Conservation (phyloP, 225 moss, liverwort and hornwort genomes). For the Pleurozium schreberi region DNA sequence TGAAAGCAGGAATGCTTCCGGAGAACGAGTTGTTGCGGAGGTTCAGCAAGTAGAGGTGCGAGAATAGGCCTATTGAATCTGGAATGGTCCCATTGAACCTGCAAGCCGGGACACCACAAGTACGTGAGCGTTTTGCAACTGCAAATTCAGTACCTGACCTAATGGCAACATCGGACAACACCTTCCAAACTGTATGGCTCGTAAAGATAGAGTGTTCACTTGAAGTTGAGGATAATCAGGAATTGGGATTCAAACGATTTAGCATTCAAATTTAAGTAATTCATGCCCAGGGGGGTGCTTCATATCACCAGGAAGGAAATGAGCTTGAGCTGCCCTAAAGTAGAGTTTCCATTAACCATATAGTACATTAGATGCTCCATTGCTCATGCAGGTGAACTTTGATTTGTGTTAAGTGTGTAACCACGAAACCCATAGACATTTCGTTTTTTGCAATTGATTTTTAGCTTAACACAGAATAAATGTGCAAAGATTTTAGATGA, state of each 20-base stretch:
- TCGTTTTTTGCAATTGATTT: neutral
- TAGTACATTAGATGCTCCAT: neutral
- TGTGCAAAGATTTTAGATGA: neutral
- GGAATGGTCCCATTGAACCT: conserved; percentile 36
- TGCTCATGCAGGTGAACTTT: neutral
- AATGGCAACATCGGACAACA: neutral
- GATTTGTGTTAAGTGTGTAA: neutral
- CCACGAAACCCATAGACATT: neutral
- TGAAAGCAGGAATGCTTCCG: conserved; percentile 45
- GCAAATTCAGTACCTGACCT: neutral
- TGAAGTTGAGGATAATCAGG: neutral
- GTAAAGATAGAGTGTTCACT: neutral
- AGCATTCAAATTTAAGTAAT: neutral
- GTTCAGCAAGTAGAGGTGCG: conserved; percentile 20
- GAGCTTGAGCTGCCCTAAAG: neutral
- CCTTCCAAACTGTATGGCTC: neutral
- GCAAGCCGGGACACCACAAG: neutral
- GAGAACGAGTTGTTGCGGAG: conserved; percentile 42
- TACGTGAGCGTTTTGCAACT: neutral
- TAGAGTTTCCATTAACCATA: neutral
- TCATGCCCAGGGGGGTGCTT: neutral
- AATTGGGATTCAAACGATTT: neutral
- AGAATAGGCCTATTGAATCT: conserved; percentile 15
- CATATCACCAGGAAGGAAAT: neutral
- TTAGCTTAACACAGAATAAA: neutral